Base-by-base conservation (phyloP, 1,284 basidiomycete genomes). In the Gomphus bonarii region DNA sequence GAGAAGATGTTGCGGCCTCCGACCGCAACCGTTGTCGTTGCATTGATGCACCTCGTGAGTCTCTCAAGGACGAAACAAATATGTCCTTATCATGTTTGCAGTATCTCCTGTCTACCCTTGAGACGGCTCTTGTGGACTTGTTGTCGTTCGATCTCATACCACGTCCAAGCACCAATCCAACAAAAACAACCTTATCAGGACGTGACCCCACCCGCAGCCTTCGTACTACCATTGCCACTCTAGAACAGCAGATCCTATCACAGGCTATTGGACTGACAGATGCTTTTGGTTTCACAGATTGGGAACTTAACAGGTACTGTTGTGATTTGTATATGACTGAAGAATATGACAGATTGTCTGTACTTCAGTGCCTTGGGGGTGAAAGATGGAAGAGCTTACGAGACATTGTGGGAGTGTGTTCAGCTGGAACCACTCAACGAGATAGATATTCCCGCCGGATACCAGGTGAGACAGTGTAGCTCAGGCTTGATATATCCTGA, bases 211-310 rank as follows among this genome's bases (percentile, higher is more conserved):
- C 80, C 3, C 72, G 76, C 30, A 67, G 68, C 0, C 68, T 91
- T 28, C 79, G 87, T 9, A 65, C 75, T 31, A 72, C 78, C 1
- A 79, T 89, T 58, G 70, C 79, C 31, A 54, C 66, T 1, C 61
- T 79, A 1, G 80, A 82, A 69, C 61, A 68, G 22, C 72, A 75
- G 46, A 64, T 91, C 9, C 66, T 89, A 2, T 83, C 85, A 0
- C 77, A 91, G 61, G 78, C 77, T 4, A 81, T 91, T 56, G 84
- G 80, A 0, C 69, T 91, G 38, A 81, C 77, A 14, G 88, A 91
- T 65, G 82, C 84, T 1, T 89, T 91, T 65, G 84, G 82, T 0
- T 87, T 87, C 66, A 75, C 79, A 0, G 87, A 91, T 64, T 91
- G 85, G 84, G 81, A 88, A 55, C 70, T 91, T 7, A 78, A 87